These are phyloP conservation scores for Penicillium hesseltinei DNA, from an alignment of 2,329 filamentous ascomycete species.

Conservation along the genomic window DNA sequence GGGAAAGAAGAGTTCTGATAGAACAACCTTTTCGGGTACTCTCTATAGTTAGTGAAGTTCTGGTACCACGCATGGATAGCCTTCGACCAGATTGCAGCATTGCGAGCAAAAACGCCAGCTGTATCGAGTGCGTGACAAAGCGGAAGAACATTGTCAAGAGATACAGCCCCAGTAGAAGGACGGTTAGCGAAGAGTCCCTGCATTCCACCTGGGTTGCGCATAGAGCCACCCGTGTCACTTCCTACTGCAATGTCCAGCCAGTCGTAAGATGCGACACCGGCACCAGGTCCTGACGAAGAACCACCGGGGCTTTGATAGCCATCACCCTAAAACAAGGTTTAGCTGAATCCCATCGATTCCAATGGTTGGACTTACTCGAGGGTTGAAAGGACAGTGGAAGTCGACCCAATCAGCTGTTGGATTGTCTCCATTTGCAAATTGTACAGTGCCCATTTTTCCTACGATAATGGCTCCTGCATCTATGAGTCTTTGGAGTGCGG, in stretches of 20 bases:
- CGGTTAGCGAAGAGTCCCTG: slow-evolving; percentile 32
- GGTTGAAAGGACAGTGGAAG: slow-evolving; percentile 40
- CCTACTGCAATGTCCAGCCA: slow-evolving; percentile 32
- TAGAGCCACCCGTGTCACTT: slow-evolving; percentile 30
- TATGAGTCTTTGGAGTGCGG: slow-evolving; percentile 55
- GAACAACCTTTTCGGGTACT: slow-evolving; percentile 23
- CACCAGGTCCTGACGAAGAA: slow-evolving; percentile 22
- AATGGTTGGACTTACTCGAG: slow-evolving; percentile 19
- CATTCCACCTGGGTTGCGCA: slow-evolving; percentile 26
- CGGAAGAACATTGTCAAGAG: slow-evolving; percentile 23
- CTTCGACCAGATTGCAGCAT: slow-evolving; percentile 20
- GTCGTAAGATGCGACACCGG: slow-evolving; percentile 32
- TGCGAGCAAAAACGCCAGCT: slow-evolving; percentile 31
- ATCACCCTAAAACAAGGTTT: slow-evolving; percentile 21
- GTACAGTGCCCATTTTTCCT: slow-evolving; percentile 35
- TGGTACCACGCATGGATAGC: slow-evolving; percentile 21
- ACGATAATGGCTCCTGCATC: slow-evolving; percentile 56
- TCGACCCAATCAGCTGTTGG: slow-evolving; percentile 36
- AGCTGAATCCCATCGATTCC: neutral
- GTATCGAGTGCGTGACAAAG: slow-evolving; percentile 32
- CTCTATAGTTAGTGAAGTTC: slow-evolving; percentile 17
- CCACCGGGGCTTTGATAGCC: slow-evolving; percentile 31
- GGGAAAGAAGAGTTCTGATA: slow-evolving; percentile 15
- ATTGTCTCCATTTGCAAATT: slow-evolving; percentile 36
- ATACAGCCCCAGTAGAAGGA: slow-evolving; percentile 23